Base-by-base conservation (phyloP, 2,329 filamentous ascomycete species). In the Aplosporella prunicola region DNA sequence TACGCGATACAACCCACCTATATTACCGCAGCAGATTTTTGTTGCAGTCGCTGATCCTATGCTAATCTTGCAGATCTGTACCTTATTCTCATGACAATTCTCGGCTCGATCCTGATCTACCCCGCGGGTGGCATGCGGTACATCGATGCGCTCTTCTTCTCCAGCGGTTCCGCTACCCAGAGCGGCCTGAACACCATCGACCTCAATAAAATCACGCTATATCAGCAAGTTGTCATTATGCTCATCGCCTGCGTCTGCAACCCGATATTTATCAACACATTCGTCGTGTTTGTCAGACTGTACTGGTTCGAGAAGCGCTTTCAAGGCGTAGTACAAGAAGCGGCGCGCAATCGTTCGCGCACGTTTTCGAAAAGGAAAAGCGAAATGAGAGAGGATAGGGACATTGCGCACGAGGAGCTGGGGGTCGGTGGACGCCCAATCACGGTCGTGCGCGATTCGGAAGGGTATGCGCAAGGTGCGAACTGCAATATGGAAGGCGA, bases 281-380 rank as follows among this genome's bases (percentile, higher is more conserved):
- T 76, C 29, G 86, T 98, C 29, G 91, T 98, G 6, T 89, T 94
- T 49, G 71, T 96, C 10, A 82, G 91, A 17, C 68, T 98, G 2
- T 95, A 94, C 62, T 98, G 89, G 89, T 98, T 98, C 56, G 88
- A 98, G 61, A 94, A 93, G 60, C 77, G 88, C 6, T 96, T 98
- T 55, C 82, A 93, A 55, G 72, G 83, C 50, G 74, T 94, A 46
- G 87, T 82, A 10, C 71, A 71, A 22, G 83, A 93, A 49, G 78
- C 83, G 1, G 75, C 77, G 38, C 68, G 64, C 28, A 67, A 79
- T 36, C 76, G 88, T 16, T 81, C 61, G 66, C 78, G 66, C 64
- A 82, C 53, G 61, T 76, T 63, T 62, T 80, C 55, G 62, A 64
- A 64, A 38, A 71, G 63, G 32, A 63, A 63, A 48, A 74, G 58